Conservation (phyloP, 1,284 basidiomycete genomes). For the Moesziomyces aphidis region DNA sequence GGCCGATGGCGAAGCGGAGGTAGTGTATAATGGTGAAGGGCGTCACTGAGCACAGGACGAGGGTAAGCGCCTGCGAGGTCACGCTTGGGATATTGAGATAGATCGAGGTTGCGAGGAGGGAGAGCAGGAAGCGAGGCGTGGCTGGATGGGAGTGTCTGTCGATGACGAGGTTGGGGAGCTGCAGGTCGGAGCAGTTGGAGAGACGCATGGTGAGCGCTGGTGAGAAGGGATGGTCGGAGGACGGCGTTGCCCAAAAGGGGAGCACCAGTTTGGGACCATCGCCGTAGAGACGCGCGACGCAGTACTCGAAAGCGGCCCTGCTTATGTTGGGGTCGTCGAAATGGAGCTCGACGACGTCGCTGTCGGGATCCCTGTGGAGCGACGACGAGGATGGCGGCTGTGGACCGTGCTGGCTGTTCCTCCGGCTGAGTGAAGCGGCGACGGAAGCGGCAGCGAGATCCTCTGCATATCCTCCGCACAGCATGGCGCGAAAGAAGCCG, state of each 20-base stretch:
- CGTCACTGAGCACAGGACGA: slow-evolving; percentile 80
- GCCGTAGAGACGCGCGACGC: slow-evolving; percentile 61
- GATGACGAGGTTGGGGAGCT: slow-evolving; percentile 54
- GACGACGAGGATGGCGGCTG: slow-evolving; percentile 1
- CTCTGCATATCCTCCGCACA: slow-evolving; percentile 58
- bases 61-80: slow-evolving; percentile 78
- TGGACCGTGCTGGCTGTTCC: slow-evolving; percentile 17
- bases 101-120: slow-evolving; percentile 84
- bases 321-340: slow-evolving; percentile 64
- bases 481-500: slow-evolving; percentile 60
- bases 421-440: slow-evolving; percentile 37
- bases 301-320: slow-evolving; percentile 61
- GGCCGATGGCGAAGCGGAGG: slow-evolving; percentile 84
- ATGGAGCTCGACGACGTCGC: slow-evolving; percentile 39
- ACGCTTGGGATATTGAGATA: slow-evolving; percentile 86
- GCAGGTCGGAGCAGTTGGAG: slow-evolving; percentile 73
- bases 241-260: slow-evolving; percentile 55
- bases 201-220: slow-evolving; percentile 71
- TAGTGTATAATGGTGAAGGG: slow-evolving; percentile 83
- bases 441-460: slow-evolving; percentile 42
- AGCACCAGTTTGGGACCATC: slow-evolving; percentile 55
- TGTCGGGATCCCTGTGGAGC: slow-evolving; percentile 10
- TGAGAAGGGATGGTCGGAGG: slow-evolving; percentile 69
- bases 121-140: slow-evolving; percentile 83
- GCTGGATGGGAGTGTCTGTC: slow-evolving; percentile 74